Evolutionary conservation across 495 filamentous ascomycete species (phyloP).

Genomic region (Aspergillus bridgeri): DNA sequence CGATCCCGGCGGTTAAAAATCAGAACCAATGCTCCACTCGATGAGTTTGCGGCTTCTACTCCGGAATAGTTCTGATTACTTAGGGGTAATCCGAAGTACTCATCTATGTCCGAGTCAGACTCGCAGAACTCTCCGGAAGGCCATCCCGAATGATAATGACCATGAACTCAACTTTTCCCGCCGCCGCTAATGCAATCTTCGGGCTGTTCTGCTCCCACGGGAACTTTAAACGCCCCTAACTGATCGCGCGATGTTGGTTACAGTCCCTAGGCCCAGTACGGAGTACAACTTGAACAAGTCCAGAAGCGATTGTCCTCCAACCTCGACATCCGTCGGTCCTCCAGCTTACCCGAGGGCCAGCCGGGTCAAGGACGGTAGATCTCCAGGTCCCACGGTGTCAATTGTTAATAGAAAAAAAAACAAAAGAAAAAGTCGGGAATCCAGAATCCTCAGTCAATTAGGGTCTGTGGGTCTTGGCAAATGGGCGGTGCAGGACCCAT

Average conservation of each 20-base stretch:
- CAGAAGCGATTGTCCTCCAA: neutral
- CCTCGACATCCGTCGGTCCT: neutral
- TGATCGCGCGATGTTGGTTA: neutral
- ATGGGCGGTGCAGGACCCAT: slow-evolving; percentile 8
- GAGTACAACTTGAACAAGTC: too few relatives aligned
- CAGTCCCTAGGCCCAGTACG: too few relatives aligned
- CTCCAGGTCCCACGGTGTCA: neutral
- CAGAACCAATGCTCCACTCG: too few relatives aligned
- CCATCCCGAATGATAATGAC: too few relatives aligned
- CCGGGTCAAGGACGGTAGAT: neutral
- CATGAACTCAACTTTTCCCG: too few relatives aligned
- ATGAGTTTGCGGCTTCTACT: too few relatives aligned
- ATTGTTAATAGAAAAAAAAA: neutral
- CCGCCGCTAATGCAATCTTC: neutral
- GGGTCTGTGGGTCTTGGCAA: slow-evolving; percentile 7
- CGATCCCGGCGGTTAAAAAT: too few relatives aligned
- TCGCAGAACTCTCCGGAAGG: neutral
- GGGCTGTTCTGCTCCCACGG: too few relatives aligned
- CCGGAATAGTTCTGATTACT: too few relatives aligned
- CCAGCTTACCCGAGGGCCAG: neutral
- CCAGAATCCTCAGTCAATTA: neutral
- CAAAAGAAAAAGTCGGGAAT: neutral
- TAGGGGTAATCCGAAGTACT: too few relatives aligned
- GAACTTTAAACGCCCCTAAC: neutral
- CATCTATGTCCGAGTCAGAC: too few relatives aligned